Percentiles rank a stretch among this genome's conserved stretches.
phyloP scores from a whole-genome alignment of 768 basidiomycete genomes.

The Artomyces pyxidatus region DNA sequence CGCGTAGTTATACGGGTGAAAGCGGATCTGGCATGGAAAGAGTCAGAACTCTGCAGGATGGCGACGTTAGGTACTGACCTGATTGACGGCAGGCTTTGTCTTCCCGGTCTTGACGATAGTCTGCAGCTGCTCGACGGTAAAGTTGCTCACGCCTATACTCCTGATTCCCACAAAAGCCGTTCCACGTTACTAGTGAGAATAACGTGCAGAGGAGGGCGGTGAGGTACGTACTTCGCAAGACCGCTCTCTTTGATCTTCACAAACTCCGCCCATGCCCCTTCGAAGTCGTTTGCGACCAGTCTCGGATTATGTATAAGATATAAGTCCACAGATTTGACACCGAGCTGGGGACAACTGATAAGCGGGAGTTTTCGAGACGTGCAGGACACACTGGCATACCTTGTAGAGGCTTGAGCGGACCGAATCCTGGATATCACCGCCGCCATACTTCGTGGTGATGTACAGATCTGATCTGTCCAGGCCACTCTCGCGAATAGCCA shows the following conservation, averaged over 20 bases:
- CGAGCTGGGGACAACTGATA: conserved; percentile 31
- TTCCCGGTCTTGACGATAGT: conserved; percentile 34
- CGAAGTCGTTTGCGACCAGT: conserved; percentile 24
- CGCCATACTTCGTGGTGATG: conserved; percentile 34
- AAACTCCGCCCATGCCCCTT: conserved; percentile 40
- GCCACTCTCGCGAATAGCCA: conserved; percentile 1
- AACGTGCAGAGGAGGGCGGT: background rate
- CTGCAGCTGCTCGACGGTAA: conserved; percentile 38
- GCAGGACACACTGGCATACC: conserved; percentile 21
- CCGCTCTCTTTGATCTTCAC: conserved; percentile 37
- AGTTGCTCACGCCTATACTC: conserved; percentile 61
- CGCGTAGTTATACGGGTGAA: conserved; percentile 61
- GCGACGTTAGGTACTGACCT: no score
- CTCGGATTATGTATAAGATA: conserved; percentile 51
- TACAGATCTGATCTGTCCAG: conserved; percentile 17
- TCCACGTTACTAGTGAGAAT: background rate
- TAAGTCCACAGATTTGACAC: conserved; percentile 45
- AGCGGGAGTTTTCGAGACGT: background rate
- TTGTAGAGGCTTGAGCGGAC: conserved; percentile 35
- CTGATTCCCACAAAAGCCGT: conserved; percentile 23
- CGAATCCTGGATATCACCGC: conserved; percentile 27
- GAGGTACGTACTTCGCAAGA: conserved; percentile 14
- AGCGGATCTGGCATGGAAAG: conserved; percentile 50
- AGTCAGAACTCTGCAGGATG: no score
- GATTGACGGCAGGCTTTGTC: conserved; percentile 53